Conservation (phyloP, 2,329 filamentous ascomycete genomes). For the Paecilomyces dactylethromorphus region DNA sequence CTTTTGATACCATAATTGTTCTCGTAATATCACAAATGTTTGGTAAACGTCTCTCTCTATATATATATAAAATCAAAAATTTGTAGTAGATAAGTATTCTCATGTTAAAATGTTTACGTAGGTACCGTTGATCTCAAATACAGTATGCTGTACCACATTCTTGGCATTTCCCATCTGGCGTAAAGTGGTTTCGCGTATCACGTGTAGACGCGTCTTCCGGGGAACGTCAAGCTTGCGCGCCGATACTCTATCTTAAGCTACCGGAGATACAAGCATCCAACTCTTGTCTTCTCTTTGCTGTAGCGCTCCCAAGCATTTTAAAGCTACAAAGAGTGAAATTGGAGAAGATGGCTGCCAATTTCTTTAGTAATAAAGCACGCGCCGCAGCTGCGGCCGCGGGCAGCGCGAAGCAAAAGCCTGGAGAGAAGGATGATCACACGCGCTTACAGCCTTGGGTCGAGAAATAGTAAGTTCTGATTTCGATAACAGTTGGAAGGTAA, state of each 20-base stretch:
- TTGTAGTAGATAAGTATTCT: background rate
- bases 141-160: background rate
- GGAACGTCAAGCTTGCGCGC: constrained; percentile 3
- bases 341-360: constrained; percentile 61
- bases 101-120: too few species aligned
- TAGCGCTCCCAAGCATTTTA: too few species aligned
- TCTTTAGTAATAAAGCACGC: constrained; percentile 92
- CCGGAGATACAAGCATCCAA: background rate
- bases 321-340: background rate
- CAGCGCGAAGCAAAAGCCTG: constrained; percentile 59
- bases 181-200: constrained; percentile 19
- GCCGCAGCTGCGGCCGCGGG: constrained; percentile 61
- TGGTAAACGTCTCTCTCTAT: background rate
- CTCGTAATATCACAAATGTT: constrained; percentile 5
- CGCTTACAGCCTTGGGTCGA: constrained; percentile 92
- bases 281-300: background rate
- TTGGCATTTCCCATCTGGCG: background rate
- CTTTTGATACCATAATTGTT: constrained; percentile 7
- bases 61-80: background rate
- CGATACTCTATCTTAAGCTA: background rate
- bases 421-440: constrained; percentile 56
- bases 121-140: too few species aligned
- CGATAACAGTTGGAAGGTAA: background rate
- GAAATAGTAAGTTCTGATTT: constrained; percentile 71
- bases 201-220: constrained; percentile 25